Base-by-base conservation (phyloP, 768 basidiomycete genomes). In the Hypsizygus marmoreus region DNA sequence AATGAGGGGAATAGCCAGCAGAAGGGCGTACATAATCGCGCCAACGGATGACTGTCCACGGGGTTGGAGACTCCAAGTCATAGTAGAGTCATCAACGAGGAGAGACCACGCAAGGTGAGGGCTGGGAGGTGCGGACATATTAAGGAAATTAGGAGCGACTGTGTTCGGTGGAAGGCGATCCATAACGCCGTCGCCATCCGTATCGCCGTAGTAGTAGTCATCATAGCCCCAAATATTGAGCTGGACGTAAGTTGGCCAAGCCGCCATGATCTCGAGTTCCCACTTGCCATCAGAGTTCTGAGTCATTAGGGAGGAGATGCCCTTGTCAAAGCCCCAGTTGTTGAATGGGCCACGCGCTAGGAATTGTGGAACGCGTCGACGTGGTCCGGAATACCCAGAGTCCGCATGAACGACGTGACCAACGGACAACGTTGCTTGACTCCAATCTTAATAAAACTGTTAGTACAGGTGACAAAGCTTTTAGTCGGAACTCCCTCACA, bases 91-190 rank as follows among this genome's bases (percentile, higher is more conserved):
- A 61, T 95, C 77, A 35, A 97, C 79, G 33, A 84, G 53, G 34
- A 97, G 72, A 11, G 87, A 77, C 94, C 94, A 95, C 1, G 93
- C 84, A 34, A 97, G 75, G 64, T 93, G 86, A 20, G 93, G 93
- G 38, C 79, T 75, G 0, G 93, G 93, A 4, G 93, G 93, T 1
- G 90, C 87, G 22, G 93, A 91, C 72, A 97, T 84, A 69, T 97
- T 97, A 54, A 95, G 69, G 63, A 82, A 95, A 65, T 94, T 95
- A 22, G 91, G 80, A 1, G 91, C 86, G 19, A 79, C 78, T 4
- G 83, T 81, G 66, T 95, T 95, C 16, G 94, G 94, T 10, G 94
- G 91, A 6, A 95, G 79, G 43, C 94, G 90, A 57, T 95, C 94
- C 57, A 97, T 73, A 40, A 94, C 71, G 39, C 90, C 91, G 58